A percentile compares a stretch with the other conserved stretches of the same genome.
phyloP scores from a whole-genome alignment of 192 early-diverging fungal genomes.

The Jimgerdemannia lactiflua region DNA sequence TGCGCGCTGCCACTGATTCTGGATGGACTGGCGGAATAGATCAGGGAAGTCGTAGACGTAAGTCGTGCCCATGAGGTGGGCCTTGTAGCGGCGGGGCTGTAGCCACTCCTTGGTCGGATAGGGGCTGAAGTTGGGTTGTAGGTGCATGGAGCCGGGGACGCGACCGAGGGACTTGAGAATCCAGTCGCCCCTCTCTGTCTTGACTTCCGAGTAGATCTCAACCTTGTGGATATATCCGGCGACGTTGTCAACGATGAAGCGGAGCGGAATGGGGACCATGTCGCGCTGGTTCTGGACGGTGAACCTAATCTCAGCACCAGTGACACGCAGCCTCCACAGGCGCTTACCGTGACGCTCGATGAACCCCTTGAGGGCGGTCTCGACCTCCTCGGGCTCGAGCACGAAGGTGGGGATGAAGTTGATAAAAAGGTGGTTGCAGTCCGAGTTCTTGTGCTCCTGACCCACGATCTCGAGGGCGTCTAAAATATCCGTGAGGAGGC shows the following conservation, averaged over 20 bases:
- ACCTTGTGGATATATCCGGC: slow-evolving; percentile 91
- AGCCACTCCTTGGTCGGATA: slow-evolving; percentile 95
- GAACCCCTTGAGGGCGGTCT: slow-evolving; percentile 82
- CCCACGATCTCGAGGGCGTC: slow-evolving; percentile 95
- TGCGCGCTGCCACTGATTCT: slow-evolving; percentile 74
- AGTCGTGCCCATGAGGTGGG: slow-evolving; percentile 96
- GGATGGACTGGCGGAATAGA: slow-evolving; percentile 87
- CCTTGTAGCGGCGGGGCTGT: slow-evolving; percentile 96
- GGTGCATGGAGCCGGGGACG: slow-evolving; percentile 78
- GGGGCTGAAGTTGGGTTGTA: slow-evolving; percentile 74
- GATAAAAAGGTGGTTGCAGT: slow-evolving; percentile 99
- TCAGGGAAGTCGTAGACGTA: slow-evolving; percentile 99
- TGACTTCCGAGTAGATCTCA: slow-evolving; percentile 91
- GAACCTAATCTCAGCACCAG: slow-evolving; percentile 97
- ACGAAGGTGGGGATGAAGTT: slow-evolving; percentile 98
- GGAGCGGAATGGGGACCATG: slow-evolving; percentile 66
- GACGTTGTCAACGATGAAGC: slow-evolving; percentile 90
- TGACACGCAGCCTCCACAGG: slow-evolving; percentile 92
- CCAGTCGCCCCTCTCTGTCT: slow-evolving; percentile 76
- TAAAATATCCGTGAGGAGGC: slow-evolving; percentile 90
- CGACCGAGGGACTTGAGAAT: slow-evolving; percentile 83
- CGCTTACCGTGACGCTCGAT: slow-evolving; percentile 93
- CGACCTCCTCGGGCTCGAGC: slow-evolving; percentile 81
- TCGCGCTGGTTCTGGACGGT: slow-evolving; percentile 69
- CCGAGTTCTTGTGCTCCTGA: slow-evolving; percentile 88